Base-by-base conservation (phyloP, 192 early-diverging fungal species). In the Entomortierella beljakovae region DNA sequence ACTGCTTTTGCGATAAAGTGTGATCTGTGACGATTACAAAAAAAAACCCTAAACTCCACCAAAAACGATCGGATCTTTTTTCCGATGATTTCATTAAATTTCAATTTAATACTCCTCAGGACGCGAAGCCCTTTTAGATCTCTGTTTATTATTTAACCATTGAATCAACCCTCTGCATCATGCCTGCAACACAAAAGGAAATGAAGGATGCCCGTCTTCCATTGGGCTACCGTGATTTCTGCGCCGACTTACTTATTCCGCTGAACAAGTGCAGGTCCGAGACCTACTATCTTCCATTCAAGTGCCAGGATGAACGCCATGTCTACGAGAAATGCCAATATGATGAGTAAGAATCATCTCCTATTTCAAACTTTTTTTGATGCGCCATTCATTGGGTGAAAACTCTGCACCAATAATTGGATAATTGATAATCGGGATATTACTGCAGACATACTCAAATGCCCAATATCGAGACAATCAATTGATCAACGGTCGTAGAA, bases 281-380 rank as follows among this genome's bases (percentile, higher is more conserved):
- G 49, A 94, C 87, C 72, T 92, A 86, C 76, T 97, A 95, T 81
- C 59, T 96, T 64, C 97, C 97, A 28, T 98, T 95, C 95, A 94
- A 95, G 77, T 99, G 97, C 88, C 91, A 91, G 81, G 85, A 91
- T 54, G 95, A 97, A 82, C 83, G 92, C 59, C 92, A 96, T 51
- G 85, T 86, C 54, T 99, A 94, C 81, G 92, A 94, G 80, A 95
- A 98, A 76, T 99, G 97, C 84, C 94, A 96, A 88, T 98, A 97
- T 83, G 93, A 96, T 64, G 97, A 99, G 88, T 89, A 82, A 80
- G 88, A 81, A 64, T 61, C 38, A 51, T 23, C 13, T 32, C 15
- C 11, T 25, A 8, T 49, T 31, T 32, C 60, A 13, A 6, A 7
- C 25, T 59, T 38, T 37, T 59, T 38, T 22, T n/a, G n/a, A n/a